Base-by-base conservation (phyloP, 2,329 filamentous ascomycete species). In the Westerdykella ornata region DNA sequence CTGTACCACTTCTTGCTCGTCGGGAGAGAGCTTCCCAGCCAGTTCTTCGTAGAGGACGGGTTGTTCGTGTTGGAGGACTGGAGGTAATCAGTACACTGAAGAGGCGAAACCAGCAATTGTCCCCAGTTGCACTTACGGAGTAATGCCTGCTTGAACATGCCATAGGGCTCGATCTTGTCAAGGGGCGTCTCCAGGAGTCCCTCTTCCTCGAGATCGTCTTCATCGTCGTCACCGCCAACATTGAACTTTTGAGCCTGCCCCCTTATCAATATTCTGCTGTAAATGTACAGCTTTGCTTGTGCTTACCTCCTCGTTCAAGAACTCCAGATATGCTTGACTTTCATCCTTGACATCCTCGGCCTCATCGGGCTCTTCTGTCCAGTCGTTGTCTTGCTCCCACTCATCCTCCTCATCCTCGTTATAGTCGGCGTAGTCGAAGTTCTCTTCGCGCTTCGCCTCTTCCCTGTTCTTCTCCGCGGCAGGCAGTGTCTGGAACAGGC, bases 131-230 rank as follows among this genome's bases (percentile, higher is more conserved):
- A 80, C 86, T 67, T 80, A 95, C 89, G 84, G 60, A 90, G 68
- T 52, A 97, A 72, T 14, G 86, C 82, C 47, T 78, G 75, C 63
- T 88, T 84, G 77, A 98, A 96, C 47, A 95, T 73, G 62, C 82
- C 78, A 60, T 98, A 98, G 2, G 90, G 89, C 69, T 98, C 92
- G 47, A 98, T 77, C 70, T 92, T 92, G 67, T 98, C 92, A 17
- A 98, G 75, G 13, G 90, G 89, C 11, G 90, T 94, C 68, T 98
- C 92, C 2, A 98, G 78, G 38, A 97, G 74, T 44, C 87, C 85
- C 63, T 89, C 90, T 57, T 97, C 92, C 65, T 97, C 90, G 14
- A 94, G 80, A 35, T 96, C 82, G 41, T 95, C 89, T 42, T 94
- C 88, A 18, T 89, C 85, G 1, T 87, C 87, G 37, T 83, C 80